Percentiles rank a stretch among this genome's conserved stretches.
Evolutionary conservation across 2,329 filamentous ascomycete genomes (phyloP).

Genomic region (Helicocarpus griseus): DNA sequence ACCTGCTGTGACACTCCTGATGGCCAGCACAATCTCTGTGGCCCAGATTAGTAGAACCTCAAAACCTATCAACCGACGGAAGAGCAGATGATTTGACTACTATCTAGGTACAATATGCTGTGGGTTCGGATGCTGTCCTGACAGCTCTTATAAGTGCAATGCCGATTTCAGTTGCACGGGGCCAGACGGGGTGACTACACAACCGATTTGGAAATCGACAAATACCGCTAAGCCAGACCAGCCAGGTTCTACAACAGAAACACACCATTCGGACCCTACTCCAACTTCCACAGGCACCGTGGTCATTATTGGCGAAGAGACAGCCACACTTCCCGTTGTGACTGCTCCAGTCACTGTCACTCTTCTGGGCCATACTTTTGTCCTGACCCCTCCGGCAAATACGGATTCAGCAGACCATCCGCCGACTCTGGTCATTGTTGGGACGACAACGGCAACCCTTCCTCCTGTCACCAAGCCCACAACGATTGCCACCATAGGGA

Average conservation of each 20-base stretch:
- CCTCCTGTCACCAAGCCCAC: background rate
- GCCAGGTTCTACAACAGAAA: no score
- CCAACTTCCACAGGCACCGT: background rate
- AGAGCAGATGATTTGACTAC: background rate
- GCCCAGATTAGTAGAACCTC: conserved; percentile 1
- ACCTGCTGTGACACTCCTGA: conserved; percentile 6
- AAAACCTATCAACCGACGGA: background rate
- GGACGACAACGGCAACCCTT: conserved; percentile 3
- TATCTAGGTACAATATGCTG: conserved; percentile 6
- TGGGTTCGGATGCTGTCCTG: conserved; percentile 8
- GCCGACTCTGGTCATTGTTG: conserved; percentile 5
- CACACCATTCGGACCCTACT: no score
- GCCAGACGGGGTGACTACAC: conserved; percentile 4
- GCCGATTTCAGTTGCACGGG: conserved; percentile 8
- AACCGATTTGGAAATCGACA: no score
- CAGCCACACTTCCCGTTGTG: conserved; percentile 5
- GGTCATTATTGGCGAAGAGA: conserved; percentile 1
- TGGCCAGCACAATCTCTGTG: conserved; percentile 3
- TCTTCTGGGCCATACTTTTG: conserved; percentile 6
- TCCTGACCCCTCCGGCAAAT: conserved; percentile 1
- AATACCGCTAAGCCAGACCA: no score
- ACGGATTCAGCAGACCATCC: background rate
- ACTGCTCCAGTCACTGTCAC: conserved; percentile 2
- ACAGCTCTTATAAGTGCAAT: conserved; percentile 8
- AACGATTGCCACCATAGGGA: background rate